A percentile compares a stretch with the other conserved stretches of the same genome.
Evolutionary conservation across 2,329 filamentous ascomycete species (phyloP).

Genomic region (Aspergillus phoenicis): DNA sequence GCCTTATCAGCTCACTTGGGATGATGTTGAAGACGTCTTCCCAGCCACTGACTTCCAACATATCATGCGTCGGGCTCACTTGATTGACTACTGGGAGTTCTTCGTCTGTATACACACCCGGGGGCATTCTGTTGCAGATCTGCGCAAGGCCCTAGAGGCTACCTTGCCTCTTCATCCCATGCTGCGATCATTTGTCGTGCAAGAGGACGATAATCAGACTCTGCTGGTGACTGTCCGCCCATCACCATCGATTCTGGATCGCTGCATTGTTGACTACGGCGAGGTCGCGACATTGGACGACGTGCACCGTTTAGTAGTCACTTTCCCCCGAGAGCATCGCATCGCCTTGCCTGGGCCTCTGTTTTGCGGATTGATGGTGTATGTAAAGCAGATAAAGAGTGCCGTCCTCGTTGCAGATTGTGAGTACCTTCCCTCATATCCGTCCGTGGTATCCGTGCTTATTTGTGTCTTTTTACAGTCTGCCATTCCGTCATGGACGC

Average conservation of each 20-base stretch:
- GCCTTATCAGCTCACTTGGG: not conserved
- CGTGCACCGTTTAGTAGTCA: not conserved
- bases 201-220: not conserved
- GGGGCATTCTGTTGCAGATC: not conserved
- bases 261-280: not conserved
- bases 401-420: not conserved
- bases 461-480: not conserved
- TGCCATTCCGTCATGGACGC: not conserved
- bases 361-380: not conserved
- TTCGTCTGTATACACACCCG: not conserved
- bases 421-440: too few species aligned
- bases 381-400: not conserved
- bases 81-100: not conserved
- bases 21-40: not conserved
- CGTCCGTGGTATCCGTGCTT: too few species aligned
- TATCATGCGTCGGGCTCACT: not conserved
- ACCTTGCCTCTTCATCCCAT: not conserved
- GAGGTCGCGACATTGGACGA: not conserved
- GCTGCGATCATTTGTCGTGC: not conserved
- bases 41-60: constrained; percentile 1
- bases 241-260: not conserved
- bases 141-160: not conserved
- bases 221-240: not conserved
- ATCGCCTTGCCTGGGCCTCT: not conserved
- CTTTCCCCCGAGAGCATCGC: not conserved